Conservation (phyloP, 768 basidiomycete species). For the Sutorius australiensis region DNA sequence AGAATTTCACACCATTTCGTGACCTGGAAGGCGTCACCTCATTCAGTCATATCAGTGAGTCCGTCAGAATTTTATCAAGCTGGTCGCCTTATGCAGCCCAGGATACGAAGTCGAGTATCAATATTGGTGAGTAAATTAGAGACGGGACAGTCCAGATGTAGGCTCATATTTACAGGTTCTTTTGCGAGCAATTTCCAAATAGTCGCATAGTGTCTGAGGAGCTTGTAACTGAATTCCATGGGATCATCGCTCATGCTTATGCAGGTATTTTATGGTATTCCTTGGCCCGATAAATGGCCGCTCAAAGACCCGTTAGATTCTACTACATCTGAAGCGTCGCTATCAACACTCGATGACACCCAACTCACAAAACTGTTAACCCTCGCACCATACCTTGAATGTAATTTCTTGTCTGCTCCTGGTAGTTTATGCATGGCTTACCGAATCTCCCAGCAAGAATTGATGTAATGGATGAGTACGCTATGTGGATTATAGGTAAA, state of each 20-base stretch:
- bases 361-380: neutral
- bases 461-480: neutral
- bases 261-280: neutral
- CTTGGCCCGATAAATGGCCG: too few relatives aligned
- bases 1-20: neutral
- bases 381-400: neutral
- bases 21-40: neutral
- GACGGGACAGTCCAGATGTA: neutral
- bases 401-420: neutral
- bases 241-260: neutral
- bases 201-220: neutral
- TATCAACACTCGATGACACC: neutral
- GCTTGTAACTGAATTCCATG: neutral
- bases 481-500: neutral
- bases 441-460: neutral
- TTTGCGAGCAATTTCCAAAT: neutral
- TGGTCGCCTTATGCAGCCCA: neutral
- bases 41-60: neutral
- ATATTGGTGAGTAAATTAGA: neutral
- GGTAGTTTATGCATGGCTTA: neutral
- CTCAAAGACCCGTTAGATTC: neutral
- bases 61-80: too few relatives aligned
- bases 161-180: neutral
- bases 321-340: neutral
- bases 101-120: neutral